Conservation (phyloP, 2,329 filamentous ascomycete genomes). For the Dothideomycetes sp. region DNA sequence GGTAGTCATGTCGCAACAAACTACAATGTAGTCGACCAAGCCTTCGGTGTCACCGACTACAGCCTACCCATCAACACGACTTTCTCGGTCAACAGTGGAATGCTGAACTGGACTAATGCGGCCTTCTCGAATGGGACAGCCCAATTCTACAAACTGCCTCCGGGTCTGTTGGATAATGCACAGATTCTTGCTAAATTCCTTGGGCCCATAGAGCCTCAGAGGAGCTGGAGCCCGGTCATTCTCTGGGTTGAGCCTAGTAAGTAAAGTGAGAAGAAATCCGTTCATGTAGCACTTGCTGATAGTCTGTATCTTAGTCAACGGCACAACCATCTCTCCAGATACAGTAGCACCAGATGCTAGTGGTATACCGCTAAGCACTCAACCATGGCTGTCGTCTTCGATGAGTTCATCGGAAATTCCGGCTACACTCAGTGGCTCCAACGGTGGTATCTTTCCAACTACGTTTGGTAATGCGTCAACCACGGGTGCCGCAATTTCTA, state of each 20-base stretch:
- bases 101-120: slow-evolving; percentile 26
- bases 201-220: slow-evolving; percentile 18
- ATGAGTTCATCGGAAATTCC: too few species aligned
- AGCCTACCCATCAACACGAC: slow-evolving; percentile 21
- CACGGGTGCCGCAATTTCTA: too few species aligned
- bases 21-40: slow-evolving; percentile 17
- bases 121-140: slow-evolving; percentile 24
- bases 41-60: slow-evolving; percentile 21
- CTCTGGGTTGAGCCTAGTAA: slow-evolving; percentile 21
- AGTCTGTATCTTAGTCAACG: not conserved
- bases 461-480: too few species aligned
- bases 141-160: slow-evolving; percentile 25
- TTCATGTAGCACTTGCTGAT: too few species aligned
- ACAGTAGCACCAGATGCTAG: too few species aligned
- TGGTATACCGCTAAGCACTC: too few species aligned
- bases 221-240: slow-evolving; percentile 22
- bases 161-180: slow-evolving; percentile 20
- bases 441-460: too few species aligned
- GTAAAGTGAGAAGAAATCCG: not conserved
- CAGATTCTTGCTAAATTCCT: slow-evolving; percentile 24
- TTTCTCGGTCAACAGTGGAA: slow-evolving; percentile 22
- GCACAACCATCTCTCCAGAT: not conserved
- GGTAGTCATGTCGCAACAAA: slow-evolving; percentile 22
- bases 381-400: too few species aligned
- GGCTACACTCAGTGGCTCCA: too few species aligned